These are phyloP conservation scores for Metschnikowia lachancei DNA, from an alignment of 805 yeast genomes.

Conservation along the genomic window DNA sequence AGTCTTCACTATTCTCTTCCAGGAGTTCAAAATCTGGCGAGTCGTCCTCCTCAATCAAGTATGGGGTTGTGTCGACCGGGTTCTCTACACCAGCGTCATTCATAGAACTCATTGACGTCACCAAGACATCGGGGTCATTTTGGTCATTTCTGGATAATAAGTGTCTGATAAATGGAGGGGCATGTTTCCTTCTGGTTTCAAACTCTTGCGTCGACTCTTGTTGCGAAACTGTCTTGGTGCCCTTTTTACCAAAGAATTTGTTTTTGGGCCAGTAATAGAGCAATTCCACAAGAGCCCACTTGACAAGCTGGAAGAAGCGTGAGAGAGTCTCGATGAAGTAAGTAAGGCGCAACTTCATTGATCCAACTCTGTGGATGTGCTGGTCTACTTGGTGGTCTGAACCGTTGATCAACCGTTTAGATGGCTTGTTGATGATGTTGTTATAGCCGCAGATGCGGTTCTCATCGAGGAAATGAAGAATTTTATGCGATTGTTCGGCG, in stretches of 20 bases:
- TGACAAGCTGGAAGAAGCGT: constrained; percentile 24
- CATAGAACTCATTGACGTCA: neutral
- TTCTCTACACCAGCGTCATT: neutral
- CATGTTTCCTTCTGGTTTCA: constrained; percentile 8
- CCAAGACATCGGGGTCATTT: neutral
- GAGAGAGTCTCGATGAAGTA: constrained; percentile 22
- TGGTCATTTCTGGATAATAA: constrained; percentile 2
- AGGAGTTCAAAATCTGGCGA: constrained; percentile 14
- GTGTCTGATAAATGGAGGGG: constrained; percentile 30
- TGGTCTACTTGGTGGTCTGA: constrained; percentile 4
- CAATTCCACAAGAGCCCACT: constrained; percentile 11
- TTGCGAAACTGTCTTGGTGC: neutral
- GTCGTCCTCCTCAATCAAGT: constrained; percentile 11
- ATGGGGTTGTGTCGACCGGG: neutral
- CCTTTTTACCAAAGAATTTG: neutral
- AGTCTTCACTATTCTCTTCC: constrained; percentile 6
- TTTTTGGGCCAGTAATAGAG: constrained; percentile 3
- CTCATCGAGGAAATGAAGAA: constrained; percentile 13
- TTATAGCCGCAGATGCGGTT: constrained; percentile 26
- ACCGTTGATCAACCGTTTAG: constrained; percentile 25
- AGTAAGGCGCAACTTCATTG: constrained; percentile 21
- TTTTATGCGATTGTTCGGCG: constrained; percentile 3
- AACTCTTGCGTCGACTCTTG: constrained; percentile 8
- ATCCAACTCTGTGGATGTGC: constrained; percentile 13
- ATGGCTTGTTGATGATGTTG: constrained; percentile 31